Evolutionary conservation across 768 basidiomycete genomes (phyloP), one percentile per base, ranked within the genome.

Genomic region (Russula olivacea): DNA sequence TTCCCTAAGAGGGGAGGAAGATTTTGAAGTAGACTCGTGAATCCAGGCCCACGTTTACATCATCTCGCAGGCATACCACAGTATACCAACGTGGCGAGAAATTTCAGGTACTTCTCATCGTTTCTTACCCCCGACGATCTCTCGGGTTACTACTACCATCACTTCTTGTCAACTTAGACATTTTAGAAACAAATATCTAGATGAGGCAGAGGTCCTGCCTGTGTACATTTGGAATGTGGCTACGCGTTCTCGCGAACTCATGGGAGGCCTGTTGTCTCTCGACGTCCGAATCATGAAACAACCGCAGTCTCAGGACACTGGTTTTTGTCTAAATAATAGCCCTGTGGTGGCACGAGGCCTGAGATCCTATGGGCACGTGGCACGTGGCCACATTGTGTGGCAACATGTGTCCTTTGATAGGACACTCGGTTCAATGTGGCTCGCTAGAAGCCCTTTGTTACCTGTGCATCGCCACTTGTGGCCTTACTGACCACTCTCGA

Each of bases 91-190:
- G 25, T 17, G 23, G 23, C 11, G 41, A 19, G 14, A 14, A 34
- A 43, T 47, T 25, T 34, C 41, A 32, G 7, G 30, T n/a, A 40
- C 5, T 6, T 47, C 23, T 14, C 5, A 15, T 60, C n/a, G 25
- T 10, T 54, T 32, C 19, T 30, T n/a, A 17, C 36, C 52, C 19
- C 25, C 11, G 43, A 38, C 38, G 34, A n/a, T 2, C n/a, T 23
- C 34, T 47, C 53, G 9, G 9, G 23, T 4, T 54, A 30, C 23
- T 55, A 14, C 32, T 52, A 47, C 23, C 40, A 52, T 17, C 11
- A 28, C 25, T 62, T 62, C 32, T 58, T 63, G 61, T 63, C 50
- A 58, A 21, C 32, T 21, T 58, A 51, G 51, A 25, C 17, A 12
- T 23, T 58, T 58, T 47, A 47, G 52, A 45, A 25, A 52, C 32